Conservation (phyloP, 1,284 basidiomycete genomes). For the Tranzscheliella williamsii region DNA sequence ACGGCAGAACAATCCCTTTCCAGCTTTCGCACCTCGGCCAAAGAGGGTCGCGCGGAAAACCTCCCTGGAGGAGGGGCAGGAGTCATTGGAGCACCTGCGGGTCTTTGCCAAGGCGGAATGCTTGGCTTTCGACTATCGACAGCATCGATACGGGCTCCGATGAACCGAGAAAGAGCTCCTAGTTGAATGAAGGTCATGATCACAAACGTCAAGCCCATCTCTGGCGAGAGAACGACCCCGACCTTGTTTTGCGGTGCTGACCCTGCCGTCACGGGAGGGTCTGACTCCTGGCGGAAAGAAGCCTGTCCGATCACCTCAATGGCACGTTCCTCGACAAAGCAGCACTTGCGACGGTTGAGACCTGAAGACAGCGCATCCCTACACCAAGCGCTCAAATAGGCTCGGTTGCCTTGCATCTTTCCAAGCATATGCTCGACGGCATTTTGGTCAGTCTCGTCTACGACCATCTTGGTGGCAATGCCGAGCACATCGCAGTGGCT, state of each 20-base stretch:
- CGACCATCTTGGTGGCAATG: slow-evolving; percentile 25
- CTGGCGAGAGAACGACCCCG: slow-evolving; percentile 44
- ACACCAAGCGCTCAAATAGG: slow-evolving; percentile 45
- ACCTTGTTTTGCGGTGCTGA: not conserved
- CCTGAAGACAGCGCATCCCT: slow-evolving; percentile 41
- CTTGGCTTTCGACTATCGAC: slow-evolving; percentile 20
- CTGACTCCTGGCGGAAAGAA: slow-evolving; percentile 15
- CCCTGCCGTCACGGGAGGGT: not conserved
- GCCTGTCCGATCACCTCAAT: slow-evolving; percentile 39
- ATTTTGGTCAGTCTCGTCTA: slow-evolving; percentile 28
- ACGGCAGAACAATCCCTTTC: slow-evolving; percentile 42
- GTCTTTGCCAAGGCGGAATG: slow-evolving; percentile 27
- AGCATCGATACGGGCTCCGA: slow-evolving; percentile 42
- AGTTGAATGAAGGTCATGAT: slow-evolving; percentile 54
- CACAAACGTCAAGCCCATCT: slow-evolving; percentile 53
- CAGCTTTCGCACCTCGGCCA: slow-evolving; percentile 46
- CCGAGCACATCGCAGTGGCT: slow-evolving; percentile 24
- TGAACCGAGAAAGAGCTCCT: slow-evolving; percentile 48
- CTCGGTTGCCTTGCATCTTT: slow-evolving; percentile 43
- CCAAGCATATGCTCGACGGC: slow-evolving; percentile 37
- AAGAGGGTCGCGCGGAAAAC: slow-evolving; percentile 26
- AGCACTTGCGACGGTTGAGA: slow-evolving; percentile 28
- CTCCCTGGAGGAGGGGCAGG: slow-evolving; percentile 9
- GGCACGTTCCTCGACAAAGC: slow-evolving; percentile 41
- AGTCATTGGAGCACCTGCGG: slow-evolving; percentile 16